Conservation (phyloP, 352 stramenopile species). For the Phytophthora europaea region DNA sequence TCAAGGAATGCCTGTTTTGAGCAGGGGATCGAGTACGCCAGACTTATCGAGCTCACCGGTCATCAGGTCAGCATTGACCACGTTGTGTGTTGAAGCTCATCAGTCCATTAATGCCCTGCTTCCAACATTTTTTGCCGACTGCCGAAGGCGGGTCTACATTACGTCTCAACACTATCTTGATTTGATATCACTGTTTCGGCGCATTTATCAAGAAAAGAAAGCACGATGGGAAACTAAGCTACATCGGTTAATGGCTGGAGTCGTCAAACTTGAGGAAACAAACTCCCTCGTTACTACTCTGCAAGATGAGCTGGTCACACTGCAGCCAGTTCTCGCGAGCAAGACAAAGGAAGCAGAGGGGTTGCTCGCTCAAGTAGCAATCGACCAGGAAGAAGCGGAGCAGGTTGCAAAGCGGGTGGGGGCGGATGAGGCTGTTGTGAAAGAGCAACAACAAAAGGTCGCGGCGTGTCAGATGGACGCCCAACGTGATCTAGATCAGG, state of each 20-base stretch:
- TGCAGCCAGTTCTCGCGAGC: slow-evolving; percentile 80
- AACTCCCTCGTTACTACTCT: slow-evolving; percentile 69
- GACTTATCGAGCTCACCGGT: slow-evolving; percentile 15
- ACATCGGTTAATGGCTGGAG: slow-evolving; percentile 63
- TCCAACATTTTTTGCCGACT: slow-evolving; percentile 44
- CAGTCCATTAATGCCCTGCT: slow-evolving; percentile 39
- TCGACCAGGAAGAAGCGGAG: slow-evolving; percentile 69
- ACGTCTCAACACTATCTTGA: slow-evolving; percentile 93
- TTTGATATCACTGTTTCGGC: slow-evolving; percentile 89
- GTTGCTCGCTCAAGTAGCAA: slow-evolving; percentile 64
- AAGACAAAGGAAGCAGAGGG: slow-evolving; percentile 75
- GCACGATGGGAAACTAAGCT: slow-evolving; percentile 53
- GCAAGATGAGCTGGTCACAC: slow-evolving; percentile 82
- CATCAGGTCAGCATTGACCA: slow-evolving; percentile 41
- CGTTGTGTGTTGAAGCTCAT: slow-evolving; percentile 70
- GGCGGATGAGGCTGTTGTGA: slow-evolving; percentile 68
- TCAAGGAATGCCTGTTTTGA: neutral
- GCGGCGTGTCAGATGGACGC: slow-evolving; percentile 75
- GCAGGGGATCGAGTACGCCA: slow-evolving; percentile 8
- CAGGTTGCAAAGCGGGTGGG: slow-evolving; percentile 62
- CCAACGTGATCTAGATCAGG: slow-evolving; percentile 77
- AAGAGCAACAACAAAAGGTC: slow-evolving; percentile 73
- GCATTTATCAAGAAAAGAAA: slow-evolving; percentile 75
- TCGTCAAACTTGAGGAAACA: slow-evolving; percentile 82
- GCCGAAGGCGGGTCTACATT: slow-evolving; percentile 59